Conservation (phyloP, 2,329 filamentous ascomycete species). For the Aspergillus fijiensis region DNA sequence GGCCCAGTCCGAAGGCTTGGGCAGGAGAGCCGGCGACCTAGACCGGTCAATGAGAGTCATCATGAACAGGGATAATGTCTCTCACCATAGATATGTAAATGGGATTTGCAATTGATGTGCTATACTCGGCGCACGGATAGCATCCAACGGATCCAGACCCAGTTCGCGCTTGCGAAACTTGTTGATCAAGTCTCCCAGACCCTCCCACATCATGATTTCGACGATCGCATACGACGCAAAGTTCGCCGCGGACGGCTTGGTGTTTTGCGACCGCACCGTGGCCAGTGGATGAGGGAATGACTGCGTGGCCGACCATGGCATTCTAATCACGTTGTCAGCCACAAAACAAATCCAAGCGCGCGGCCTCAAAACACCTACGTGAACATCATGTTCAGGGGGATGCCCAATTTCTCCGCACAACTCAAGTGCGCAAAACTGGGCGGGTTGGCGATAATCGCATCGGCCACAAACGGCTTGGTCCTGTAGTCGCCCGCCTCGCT, state of each 20-base stretch:
- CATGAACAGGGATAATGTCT: neutral
- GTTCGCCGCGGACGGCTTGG: constrained; percentile 74
- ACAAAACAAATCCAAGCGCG: neutral
- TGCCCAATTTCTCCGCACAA: constrained; percentile 74
- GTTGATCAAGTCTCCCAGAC: constrained; percentile 87
- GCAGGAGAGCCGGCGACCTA: constrained; percentile 71
- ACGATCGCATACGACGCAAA: constrained; percentile 81
- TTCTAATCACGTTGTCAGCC: constrained; percentile 45
- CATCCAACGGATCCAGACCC: constrained; percentile 72
- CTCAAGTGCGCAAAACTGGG: constrained; percentile 76
- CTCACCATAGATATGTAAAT: constrained; percentile 83
- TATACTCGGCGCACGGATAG: constrained; percentile 80
- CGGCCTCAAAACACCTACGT: constrained; percentile 56
- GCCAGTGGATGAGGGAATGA: constrained; percentile 84
- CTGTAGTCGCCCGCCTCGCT: constrained; percentile 43
- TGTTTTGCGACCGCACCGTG: constrained; percentile 74
- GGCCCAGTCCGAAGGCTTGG: constrained; percentile 75
- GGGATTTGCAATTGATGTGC: constrained; percentile 73
- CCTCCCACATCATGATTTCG: constrained; percentile 92
- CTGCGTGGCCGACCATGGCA: constrained; percentile 87
- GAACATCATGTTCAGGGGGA: constrained; percentile 84
- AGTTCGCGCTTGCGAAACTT: constrained; percentile 73
- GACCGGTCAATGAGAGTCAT: neutral
- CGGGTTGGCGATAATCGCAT: constrained; percentile 84
- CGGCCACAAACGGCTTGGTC: constrained; percentile 71